Percentiles rank a stretch among this genome's conserved stretches.
Evolutionary conservation across 116 monocot species (phyloP).

Genomic region (Posidonia oceanica): DNA sequence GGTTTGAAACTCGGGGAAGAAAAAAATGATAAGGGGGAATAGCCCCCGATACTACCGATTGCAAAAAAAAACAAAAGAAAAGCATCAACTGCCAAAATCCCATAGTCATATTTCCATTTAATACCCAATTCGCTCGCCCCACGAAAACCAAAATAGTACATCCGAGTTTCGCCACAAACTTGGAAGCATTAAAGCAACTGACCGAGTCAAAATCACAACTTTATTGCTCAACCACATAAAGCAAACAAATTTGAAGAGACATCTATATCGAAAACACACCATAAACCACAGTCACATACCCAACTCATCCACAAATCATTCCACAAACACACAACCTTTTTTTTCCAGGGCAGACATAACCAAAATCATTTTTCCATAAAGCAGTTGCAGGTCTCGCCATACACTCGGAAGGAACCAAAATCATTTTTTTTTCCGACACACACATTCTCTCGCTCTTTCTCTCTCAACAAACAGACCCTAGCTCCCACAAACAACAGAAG

Average conservation of each 20-base stretch:
- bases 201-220: background rate
- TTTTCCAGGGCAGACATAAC: too few species aligned
- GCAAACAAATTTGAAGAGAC: background rate
- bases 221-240: background rate
- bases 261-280: background rate
- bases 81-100: background rate
- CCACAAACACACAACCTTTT: background rate
- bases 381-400: too few species aligned
- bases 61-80: background rate
- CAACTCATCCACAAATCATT: background rate
- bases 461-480: background rate
- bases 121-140: too few species aligned
- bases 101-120: background rate
- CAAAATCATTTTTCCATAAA: too few species aligned
- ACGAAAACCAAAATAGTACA: background rate
- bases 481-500: background rate
- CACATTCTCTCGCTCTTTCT: too few species aligned
- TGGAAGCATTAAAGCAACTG: background rate
- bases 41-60: too few species aligned
- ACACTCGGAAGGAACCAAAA: too few species aligned
- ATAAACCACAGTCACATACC: background rate
- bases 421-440: too few species aligned
- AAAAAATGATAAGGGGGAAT: too few species aligned
- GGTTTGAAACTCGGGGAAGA: too few species aligned
- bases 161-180: background rate